Percentiles rank a stretch among this genome's conserved stretches.
phyloP scores from a whole-genome alignment of 192 early-diverging fungal species.

The Fimicolochytrium jonesii region DNA sequence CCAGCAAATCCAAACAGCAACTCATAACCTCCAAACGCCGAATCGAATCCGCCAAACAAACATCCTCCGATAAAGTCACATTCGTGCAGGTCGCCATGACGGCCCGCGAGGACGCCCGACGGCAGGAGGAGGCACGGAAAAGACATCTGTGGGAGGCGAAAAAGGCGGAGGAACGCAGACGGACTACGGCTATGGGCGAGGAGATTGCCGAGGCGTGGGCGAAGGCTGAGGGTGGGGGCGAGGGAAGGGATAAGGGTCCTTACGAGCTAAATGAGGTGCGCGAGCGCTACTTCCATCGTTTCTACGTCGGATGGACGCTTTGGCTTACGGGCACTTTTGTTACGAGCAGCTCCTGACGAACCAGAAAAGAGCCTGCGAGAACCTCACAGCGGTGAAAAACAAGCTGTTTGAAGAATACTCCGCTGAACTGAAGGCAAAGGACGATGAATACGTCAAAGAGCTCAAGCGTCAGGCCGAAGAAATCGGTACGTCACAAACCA shows the following conservation, averaged over 20 bases:
- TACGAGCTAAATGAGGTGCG: constrained; percentile 45
- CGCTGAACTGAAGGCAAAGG: constrained; percentile 50
- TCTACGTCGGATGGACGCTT: background rate
- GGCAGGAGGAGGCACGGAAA: constrained; percentile 44
- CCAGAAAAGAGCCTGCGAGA: constrained; percentile 45
- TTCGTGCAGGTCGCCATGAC: constrained; percentile 44
- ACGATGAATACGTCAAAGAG: constrained; percentile 60
- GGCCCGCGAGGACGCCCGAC: constrained; percentile 38
- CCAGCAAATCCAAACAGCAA: constrained; percentile 38
- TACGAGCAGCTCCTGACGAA: constrained; percentile 28
- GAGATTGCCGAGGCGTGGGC: constrained; percentile 43
- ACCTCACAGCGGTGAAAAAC: constrained; percentile 43
- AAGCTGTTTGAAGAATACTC: constrained; percentile 49
- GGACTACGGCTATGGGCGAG: constrained; percentile 16
- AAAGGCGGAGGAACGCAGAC: constrained; percentile 28
- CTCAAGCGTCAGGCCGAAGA: constrained; percentile 59
- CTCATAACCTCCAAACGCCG: constrained; percentile 11
- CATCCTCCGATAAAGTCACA: constrained; percentile 37
- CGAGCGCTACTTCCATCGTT: background rate
- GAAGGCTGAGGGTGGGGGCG: constrained; percentile 13
- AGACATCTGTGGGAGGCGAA: constrained; percentile 40
- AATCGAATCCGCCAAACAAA: constrained; percentile 18
- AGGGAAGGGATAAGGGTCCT: no score
- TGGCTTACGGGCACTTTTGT: background rate
- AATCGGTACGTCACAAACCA: constrained; percentile 35